These are phyloP conservation scores for Phyllostachys edulis DNA, from an alignment of 176 grass and related monocot species.

Conservation along the genomic window DNA sequence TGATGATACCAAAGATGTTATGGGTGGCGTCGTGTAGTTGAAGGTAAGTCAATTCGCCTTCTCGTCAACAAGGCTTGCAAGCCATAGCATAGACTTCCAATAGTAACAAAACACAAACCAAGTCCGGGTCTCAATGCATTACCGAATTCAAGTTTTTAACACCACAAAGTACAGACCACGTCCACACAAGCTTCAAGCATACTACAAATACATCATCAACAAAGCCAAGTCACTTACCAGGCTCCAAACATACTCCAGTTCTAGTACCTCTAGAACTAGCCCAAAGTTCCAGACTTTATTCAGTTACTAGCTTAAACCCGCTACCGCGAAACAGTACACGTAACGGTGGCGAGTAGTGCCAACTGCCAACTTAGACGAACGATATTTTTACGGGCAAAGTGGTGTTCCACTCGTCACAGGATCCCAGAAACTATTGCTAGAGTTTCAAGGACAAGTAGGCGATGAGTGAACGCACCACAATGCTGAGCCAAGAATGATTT, in stretches of 20 bases:
- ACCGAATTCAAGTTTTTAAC: background rate
- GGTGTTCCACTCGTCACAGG: no score
- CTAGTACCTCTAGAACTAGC: background rate
- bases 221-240: background rate
- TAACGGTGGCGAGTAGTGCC: background rate
- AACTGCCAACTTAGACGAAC: no score
- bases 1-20: no score
- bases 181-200: conserved; percentile 27
- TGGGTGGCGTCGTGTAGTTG: no score
- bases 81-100: background rate
- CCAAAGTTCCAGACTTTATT: conserved; percentile 41
- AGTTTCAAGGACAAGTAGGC: conserved; percentile 29
- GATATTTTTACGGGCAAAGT: no score
- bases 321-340: background rate
- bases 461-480: conserved; percentile 17
- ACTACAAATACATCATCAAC: conserved; percentile 4
- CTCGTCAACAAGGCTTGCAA: no score
- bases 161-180: background rate
- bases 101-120: background rate
- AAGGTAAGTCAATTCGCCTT: no score
- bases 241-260: background rate
- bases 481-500: conserved; percentile 98
- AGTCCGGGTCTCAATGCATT: background rate
- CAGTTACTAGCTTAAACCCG: no score
- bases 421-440: no score